A percentile compares a stretch with the other conserved stretches of the same genome.
Evolutionary conservation across 2,329 filamentous ascomycete species (phyloP).

Genomic region (Trichoderma gracile): DNA sequence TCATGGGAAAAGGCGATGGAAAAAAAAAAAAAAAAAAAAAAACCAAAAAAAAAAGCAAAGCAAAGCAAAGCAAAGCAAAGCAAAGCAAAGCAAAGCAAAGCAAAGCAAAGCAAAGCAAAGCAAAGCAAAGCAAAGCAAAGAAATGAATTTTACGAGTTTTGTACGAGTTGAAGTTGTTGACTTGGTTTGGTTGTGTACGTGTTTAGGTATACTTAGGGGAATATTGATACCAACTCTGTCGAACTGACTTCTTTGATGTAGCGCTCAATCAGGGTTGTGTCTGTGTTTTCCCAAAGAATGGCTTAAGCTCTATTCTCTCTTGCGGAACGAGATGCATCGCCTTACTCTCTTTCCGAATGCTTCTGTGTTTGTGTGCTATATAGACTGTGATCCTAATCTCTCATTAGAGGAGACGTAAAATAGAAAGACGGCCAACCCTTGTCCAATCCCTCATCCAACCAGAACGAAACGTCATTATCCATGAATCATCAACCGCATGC

Average conservation of each 20-base stretch:
- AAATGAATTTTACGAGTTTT: constrained; percentile 17
- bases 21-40: too few relatives aligned
- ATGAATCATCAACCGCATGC: background rate
- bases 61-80: background rate
- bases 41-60: too few relatives aligned
- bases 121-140: background rate
- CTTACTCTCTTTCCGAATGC: too few relatives aligned
- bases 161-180: constrained; percentile 1
- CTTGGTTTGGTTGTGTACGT: background rate
- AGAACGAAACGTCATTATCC: background rate
- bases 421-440: background rate
- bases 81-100: background rate
- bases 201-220: constrained; percentile 3
- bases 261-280: too few relatives aligned
- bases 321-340: too few relatives aligned
- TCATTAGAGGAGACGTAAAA: background rate
- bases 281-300: too few relatives aligned
- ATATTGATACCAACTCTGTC: constrained; percentile 14
- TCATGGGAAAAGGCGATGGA: background rate
- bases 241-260: background rate
- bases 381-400: too few relatives aligned
- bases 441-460: background rate
- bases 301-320: too few relatives aligned
- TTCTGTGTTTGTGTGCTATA: too few relatives aligned
- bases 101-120: background rate